Conservation (phyloP, 2,329 filamentous ascomycete genomes). For the Alternaria sp. region DNA sequence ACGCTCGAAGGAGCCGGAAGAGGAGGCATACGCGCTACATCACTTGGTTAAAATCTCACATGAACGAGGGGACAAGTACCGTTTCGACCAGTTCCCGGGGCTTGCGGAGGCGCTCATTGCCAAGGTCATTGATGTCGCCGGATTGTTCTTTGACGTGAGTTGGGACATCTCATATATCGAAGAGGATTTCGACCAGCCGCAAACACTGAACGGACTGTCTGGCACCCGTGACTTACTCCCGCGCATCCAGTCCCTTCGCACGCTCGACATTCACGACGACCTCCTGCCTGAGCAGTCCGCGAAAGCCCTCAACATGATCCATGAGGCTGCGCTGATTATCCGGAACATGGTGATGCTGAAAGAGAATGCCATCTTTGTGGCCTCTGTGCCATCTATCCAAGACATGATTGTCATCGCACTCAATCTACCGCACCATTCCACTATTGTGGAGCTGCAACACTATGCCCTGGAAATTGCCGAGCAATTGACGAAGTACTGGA, state of each 20-base stretch:
- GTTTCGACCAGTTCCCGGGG: conserved; percentile 89
- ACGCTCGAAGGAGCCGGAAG: conserved; percentile 77
- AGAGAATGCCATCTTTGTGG: conserved; percentile 85
- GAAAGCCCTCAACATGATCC: conserved; percentile 77
- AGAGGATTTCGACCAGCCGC: conserved; percentile 55
- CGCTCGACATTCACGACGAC: conserved; percentile 68
- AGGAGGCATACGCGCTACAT: conserved; percentile 92
- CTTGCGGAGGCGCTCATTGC: conserved; percentile 88
- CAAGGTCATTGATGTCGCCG: conserved; percentile 80
- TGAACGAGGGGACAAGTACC: conserved; percentile 93
- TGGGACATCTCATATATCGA: conserved; percentile 79
- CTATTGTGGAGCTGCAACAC: conserved; percentile 84
- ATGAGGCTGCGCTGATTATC: conserved; percentile 85
- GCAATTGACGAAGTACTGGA: conserved; percentile 83
- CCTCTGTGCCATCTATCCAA: conserved; percentile 76
- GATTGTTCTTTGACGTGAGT: conserved; percentile 80
- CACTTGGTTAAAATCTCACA: conserved; percentile 95
- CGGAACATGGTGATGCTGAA: conserved; percentile 95
- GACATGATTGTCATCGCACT: conserved; percentile 85
- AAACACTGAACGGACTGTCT: conserved; percentile 69
- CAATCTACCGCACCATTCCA: conserved; percentile 75
- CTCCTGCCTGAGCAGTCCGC: conserved; percentile 76
- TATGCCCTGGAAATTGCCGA: conserved; percentile 92
- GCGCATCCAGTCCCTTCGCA: conserved; percentile 69
- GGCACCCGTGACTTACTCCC: conserved; percentile 77